Conservation (phyloP, 2,329 filamentous ascomycete species). For the Xylaria sp. region DNA sequence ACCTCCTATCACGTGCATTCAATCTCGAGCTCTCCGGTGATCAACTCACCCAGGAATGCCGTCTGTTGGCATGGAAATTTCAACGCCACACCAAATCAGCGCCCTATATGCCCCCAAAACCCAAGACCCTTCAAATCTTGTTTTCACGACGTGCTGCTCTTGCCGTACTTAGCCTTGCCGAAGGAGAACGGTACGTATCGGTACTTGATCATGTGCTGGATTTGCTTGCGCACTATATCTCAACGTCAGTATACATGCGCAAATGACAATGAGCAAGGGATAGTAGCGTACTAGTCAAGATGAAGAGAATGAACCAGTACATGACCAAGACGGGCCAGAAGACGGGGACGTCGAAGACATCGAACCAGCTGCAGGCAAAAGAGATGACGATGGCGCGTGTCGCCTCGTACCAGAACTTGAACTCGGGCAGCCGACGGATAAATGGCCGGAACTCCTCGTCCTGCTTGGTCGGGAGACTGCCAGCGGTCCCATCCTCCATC, state of each 20-base stretch:
- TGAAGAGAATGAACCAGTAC: conserved; percentile 97
- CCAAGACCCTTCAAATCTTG: neutral
- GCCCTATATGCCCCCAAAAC: neutral
- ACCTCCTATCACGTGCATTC: neutral
- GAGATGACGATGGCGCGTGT: conserved; percentile 84
- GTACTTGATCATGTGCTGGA: conserved; percentile 99
- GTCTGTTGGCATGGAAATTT: neutral
- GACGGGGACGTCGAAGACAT: conserved; percentile 93
- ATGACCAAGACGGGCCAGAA: conserved; percentile 99
- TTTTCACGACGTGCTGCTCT: conserved; percentile 57
- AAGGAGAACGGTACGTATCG: conserved; percentile 94
- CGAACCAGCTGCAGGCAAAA: conserved; percentile 90
- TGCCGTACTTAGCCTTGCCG: conserved; percentile 82
- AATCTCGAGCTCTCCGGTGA: neutral
- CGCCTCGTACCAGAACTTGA: conserved; percentile 99
- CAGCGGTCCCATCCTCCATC: conserved; percentile 88
- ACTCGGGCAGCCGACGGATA: conserved; percentile 93
- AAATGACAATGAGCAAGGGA: neutral
- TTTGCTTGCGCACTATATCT: conserved; percentile 90
- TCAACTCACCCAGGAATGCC: neutral
- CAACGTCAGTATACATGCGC: conserved; percentile 12
- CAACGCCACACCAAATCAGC: conserved; percentile 2
- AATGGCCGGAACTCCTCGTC: conserved; percentile 99
- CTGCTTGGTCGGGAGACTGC: conserved; percentile 86
- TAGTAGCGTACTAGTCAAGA: conserved; percentile 79